Percentiles rank a stretch among this genome's conserved stretches.
Conservation (phyloP, 163 green algal species). For the Chlamydomonas reinhardtii region DNA sequence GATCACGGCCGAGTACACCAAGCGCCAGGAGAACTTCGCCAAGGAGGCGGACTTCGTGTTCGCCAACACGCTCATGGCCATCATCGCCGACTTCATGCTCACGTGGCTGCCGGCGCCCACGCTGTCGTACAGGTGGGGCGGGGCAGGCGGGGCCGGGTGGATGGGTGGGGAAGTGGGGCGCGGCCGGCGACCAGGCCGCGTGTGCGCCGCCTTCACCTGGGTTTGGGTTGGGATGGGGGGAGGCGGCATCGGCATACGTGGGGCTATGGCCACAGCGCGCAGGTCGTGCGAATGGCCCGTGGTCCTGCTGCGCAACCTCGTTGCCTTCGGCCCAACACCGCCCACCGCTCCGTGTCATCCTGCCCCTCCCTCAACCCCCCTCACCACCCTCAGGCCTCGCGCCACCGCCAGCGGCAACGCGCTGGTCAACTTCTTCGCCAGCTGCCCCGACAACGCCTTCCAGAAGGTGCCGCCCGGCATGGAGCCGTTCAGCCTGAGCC, state of each 20-base stretch:
- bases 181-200: no score
- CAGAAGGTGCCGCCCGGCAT: slow-evolving; percentile 88
- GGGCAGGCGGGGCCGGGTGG: no score
- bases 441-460: slow-evolving; percentile 98
- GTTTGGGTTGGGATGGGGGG: no score
- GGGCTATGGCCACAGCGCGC: no score
- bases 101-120: slow-evolving; percentile 97
- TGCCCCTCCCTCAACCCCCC: no score
- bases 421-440: slow-evolving; percentile 76
- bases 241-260: no score
- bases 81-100: slow-evolving; percentile 99
- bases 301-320: no score
- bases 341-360: neutral
- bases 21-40: slow-evolving; percentile 84
- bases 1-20: slow-evolving; percentile 91
- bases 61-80: slow-evolving; percentile 96
- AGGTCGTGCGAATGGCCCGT: no score
- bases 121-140: slow-evolving; percentile 66
- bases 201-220: no score
- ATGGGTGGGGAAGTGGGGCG: no score
- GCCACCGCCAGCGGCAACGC: slow-evolving; percentile 49
- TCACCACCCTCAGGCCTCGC: neutral
- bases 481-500: slow-evolving; percentile 79
- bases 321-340: no score
- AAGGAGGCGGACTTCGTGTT: slow-evolving; percentile 89